Evolutionary conservation across 2,329 filamentous ascomycete genomes (phyloP).

Genomic region (Exophiala sp.): DNA sequence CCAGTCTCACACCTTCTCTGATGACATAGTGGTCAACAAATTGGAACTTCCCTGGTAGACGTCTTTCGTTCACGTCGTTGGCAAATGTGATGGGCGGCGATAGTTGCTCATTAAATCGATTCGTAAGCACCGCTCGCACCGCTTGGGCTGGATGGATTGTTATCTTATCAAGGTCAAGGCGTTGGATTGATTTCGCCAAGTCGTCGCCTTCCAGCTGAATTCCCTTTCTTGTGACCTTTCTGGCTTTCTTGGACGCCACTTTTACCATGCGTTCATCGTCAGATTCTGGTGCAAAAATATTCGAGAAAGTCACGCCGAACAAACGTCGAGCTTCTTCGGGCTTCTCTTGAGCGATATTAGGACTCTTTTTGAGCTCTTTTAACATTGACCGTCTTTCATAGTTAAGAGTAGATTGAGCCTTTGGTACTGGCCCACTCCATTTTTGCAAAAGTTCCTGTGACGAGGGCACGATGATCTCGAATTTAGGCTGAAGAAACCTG

Average conservation of each 20-base stretch:
- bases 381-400: constrained; percentile 11
- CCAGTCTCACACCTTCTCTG: constrained; percentile 14
- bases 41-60: constrained; percentile 28
- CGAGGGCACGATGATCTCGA: constrained; percentile 4
- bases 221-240: constrained; percentile 1
- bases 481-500: not conserved
- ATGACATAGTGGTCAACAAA: constrained; percentile 26
- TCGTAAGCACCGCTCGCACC: constrained; percentile 16
- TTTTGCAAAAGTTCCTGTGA: constrained; percentile 2
- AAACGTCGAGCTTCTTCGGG: constrained; percentile 14
- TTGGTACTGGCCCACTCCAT: constrained; percentile 1
- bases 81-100: constrained; percentile 23
- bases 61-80: constrained; percentile 23
- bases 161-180: not conserved
- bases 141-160: constrained; percentile 19
- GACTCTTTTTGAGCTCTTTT: constrained; percentile 14
- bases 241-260: constrained; percentile 21
- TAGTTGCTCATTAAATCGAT: constrained; percentile 21
- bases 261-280: constrained; percentile 2
- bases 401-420: not conserved
- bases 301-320: constrained; percentile 21
- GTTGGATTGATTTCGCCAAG: not conserved
- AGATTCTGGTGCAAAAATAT: constrained; percentile 7
- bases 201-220: constrained; percentile 7
- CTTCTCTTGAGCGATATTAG: constrained; percentile 5